Evolutionary conservation across 208 protist genomes (phyloP).

Genomic region (Leishmania tropica): DNA sequence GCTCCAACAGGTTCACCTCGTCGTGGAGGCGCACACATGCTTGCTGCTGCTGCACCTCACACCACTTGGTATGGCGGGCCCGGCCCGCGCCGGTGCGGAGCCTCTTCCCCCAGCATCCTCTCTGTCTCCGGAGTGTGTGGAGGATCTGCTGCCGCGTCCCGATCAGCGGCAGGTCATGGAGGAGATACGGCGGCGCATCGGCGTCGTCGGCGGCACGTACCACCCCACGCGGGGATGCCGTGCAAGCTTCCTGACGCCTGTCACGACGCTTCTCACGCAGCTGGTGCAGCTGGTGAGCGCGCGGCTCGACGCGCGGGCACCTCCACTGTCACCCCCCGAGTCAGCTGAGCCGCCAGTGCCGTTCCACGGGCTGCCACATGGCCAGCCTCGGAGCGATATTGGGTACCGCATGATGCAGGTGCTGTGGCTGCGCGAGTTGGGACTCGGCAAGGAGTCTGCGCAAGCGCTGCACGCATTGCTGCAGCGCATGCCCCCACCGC

Average conservation of each 20-base stretch:
- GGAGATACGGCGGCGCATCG: constrained; percentile 54
- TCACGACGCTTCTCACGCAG: constrained; percentile 66
- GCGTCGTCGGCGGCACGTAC: constrained; percentile 66
- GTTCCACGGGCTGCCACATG: constrained; percentile 53
- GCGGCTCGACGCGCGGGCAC: constrained; percentile 35
- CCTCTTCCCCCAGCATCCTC: constrained; percentile 17
- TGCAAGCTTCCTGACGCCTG: constrained; percentile 62
- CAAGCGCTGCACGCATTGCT: constrained; percentile 23
- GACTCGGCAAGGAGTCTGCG: constrained; percentile 40
- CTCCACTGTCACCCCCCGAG: constrained; percentile 14
- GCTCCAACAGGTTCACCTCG: constrained; percentile 42
- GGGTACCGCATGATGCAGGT: constrained; percentile 72
- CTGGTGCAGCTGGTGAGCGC: constrained; percentile 52
- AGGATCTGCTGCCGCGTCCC: constrained; percentile 34
- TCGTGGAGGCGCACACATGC: constrained; percentile 74
- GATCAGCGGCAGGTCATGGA: constrained; percentile 52
- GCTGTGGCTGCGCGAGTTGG: constrained; percentile 74
- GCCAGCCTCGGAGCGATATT: constrained; percentile 34
- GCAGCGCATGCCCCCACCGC: constrained; percentile 30
- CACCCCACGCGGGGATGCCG: constrained; percentile 51
- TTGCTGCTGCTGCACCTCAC: constrained; percentile 64
- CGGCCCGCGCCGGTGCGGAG: constrained; percentile 24
- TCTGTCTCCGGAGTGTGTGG: constrained; percentile 16
- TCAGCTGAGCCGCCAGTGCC: constrained; percentile 16
- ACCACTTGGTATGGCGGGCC: constrained; percentile 31